Evolutionary conservation across 2,329 filamentous ascomycete genomes (phyloP).

Genomic region (Stagonosporopsis chrysanthemi): DNA sequence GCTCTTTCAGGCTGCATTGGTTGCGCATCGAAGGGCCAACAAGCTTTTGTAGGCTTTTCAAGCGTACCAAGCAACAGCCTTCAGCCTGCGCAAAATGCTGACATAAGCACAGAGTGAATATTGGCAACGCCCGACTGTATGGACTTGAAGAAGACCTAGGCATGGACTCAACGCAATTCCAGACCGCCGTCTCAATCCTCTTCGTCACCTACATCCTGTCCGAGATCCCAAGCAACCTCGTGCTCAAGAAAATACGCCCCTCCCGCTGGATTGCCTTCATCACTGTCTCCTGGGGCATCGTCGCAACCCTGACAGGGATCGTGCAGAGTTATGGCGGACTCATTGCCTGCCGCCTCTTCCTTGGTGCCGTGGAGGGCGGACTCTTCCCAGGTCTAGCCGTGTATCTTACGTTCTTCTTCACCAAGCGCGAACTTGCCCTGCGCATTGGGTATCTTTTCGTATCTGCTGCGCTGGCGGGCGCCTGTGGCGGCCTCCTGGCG

Average conservation of each 20-base stretch:
- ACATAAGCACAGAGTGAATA: constrained; percentile 63
- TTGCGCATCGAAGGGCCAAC: neutral
- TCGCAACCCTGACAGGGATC: constrained; percentile 74
- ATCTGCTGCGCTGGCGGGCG: constrained; percentile 73
- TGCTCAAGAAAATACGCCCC: constrained; percentile 56
- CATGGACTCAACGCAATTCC: constrained; percentile 71
- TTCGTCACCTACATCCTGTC: constrained; percentile 57
- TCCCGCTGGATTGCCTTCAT: constrained; percentile 67
- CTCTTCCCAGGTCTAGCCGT: constrained; percentile 73
- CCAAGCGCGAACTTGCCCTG: constrained; percentile 73
- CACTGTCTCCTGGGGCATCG: constrained; percentile 61
- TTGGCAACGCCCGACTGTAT: constrained; percentile 73
- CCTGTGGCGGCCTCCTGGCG: constrained; percentile 74
- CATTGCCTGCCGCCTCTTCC: constrained; percentile 71
- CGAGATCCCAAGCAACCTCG: constrained; percentile 56
- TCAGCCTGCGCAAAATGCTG: constrained; percentile 10
- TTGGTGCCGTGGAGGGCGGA: constrained; percentile 74
- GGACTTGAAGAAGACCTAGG: constrained; percentile 68
- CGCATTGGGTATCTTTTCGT: constrained; percentile 78
- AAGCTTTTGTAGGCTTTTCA: neutral
- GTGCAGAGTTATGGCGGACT: constrained; percentile 70
- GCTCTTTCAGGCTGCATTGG: too few relatives aligned
- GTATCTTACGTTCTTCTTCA: constrained; percentile 80
- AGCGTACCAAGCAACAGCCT: neutral
- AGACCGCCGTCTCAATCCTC: constrained; percentile 59